Conservation (phyloP, 2,329 filamentous ascomycete genomes). For the Pochonia chlamydosporia region DNA sequence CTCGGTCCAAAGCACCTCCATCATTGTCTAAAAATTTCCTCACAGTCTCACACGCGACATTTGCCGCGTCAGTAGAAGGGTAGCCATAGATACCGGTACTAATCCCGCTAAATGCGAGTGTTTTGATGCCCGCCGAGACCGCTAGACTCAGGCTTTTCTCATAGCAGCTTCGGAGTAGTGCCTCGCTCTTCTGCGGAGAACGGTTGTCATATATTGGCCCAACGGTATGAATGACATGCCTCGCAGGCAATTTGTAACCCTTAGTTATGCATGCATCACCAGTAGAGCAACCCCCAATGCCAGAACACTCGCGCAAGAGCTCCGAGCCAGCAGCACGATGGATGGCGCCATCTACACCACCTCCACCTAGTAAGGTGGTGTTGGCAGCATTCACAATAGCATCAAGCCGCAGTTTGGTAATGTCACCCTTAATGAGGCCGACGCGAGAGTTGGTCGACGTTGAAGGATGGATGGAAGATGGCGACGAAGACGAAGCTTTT, state of each 20-base stretch:
- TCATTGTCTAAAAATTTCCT: conserved; percentile 47
- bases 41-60: conserved; percentile 59
- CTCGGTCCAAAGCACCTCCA: conserved; percentile 52
- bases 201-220: conserved; percentile 65
- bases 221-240: conserved; percentile 83
- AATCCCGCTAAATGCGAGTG: conserved; percentile 75
- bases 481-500: conserved; percentile 13
- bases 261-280: conserved; percentile 78
- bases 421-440: conserved; percentile 67
- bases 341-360: conserved; percentile 87
- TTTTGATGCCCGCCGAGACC: conserved; percentile 57
- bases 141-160: conserved; percentile 66
- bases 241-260: conserved; percentile 69
- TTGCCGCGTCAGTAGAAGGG: conserved; percentile 66
- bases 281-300: conserved; percentile 65
- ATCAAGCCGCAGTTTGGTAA: conserved; percentile 72
- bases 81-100: conserved; percentile 92
- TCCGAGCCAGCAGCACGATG: conserved; percentile 71
- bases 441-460: conserved; percentile 63
- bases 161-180: conserved; percentile 60
- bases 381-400: conserved; percentile 96
- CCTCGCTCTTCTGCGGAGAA: conserved; percentile 31
- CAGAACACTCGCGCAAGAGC: conserved; percentile 66
- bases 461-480: conserved; percentile 30
- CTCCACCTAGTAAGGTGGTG: conserved; percentile 68